These are phyloP conservation scores for Clonostachys chloroleuca DNA, from an alignment of 2,329 filamentous ascomycete genomes.

Conservation along the genomic window DNA sequence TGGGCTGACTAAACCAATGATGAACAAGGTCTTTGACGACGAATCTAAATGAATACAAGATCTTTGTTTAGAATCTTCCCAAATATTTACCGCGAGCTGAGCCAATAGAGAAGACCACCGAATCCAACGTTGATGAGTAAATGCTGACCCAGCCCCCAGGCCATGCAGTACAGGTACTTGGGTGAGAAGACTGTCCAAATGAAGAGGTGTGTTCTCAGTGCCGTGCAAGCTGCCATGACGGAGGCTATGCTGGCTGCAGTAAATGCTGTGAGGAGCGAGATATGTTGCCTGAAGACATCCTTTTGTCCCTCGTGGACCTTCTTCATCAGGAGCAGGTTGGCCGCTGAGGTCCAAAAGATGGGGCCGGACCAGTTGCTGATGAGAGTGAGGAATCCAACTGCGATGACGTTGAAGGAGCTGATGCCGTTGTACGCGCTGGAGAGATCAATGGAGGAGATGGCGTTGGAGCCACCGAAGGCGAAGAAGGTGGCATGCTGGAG, in stretches of 20 bases:
- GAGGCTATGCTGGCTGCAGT: conserved; percentile 58
- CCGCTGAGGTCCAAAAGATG: conserved; percentile 77
- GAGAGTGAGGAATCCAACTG: conserved; percentile 82
- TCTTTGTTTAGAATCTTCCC: not conserved
- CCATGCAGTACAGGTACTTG: conserved; percentile 89
- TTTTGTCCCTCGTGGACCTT: conserved; percentile 15
- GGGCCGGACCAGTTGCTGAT: conserved; percentile 87
- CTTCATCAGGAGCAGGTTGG: conserved; percentile 52
- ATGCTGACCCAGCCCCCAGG: conserved; percentile 84
- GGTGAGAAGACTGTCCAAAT: conserved; percentile 99
- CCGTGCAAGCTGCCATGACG: conserved; percentile 86
- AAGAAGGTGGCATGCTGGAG: conserved; percentile 85
- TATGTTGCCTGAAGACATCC: conserved; percentile 42
- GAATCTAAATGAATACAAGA: not conserved
- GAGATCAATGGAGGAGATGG: conserved; percentile 92
- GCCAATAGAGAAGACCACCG: conserved; percentile 53
- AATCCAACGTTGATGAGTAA: conserved; percentile 63
- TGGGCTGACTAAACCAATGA: no score
- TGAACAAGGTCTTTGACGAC: no score
- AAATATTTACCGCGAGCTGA: conserved; percentile 26
- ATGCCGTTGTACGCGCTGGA: conserved; percentile 95
- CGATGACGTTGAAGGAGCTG: conserved; percentile 70
- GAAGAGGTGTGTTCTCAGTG: conserved; percentile 83
- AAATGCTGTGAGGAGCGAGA: conserved; percentile 67
- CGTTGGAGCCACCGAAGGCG: conserved; percentile 84